phyloP scores from a whole-genome alignment of 2,329 filamentous ascomycete species.

The Chaetomium strumarium region DNA sequence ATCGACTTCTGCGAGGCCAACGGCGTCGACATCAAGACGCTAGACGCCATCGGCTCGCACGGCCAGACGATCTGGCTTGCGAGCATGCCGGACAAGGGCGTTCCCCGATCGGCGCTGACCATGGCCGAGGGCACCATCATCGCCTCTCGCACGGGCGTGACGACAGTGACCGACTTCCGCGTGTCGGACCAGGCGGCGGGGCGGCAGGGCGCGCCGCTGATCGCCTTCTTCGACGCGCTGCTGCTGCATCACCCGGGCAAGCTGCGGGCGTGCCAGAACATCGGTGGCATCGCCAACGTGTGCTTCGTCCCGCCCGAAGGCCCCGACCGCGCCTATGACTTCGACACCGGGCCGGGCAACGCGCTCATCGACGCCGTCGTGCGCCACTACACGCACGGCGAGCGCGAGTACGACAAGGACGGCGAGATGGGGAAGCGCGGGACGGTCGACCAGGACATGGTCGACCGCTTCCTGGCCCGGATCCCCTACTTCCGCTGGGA shows the following conservation, averaged over 20 bases:
- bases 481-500: constrained; percentile 45
- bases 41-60: constrained; percentile 52
- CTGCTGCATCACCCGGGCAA: constrained; percentile 51
- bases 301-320: constrained; percentile 51
- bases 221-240: constrained; percentile 52
- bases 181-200: constrained; percentile 51
- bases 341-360: constrained; percentile 53
- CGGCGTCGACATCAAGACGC: constrained; percentile 36
- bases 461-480: constrained; percentile 43
- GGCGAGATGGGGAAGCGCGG: constrained; percentile 46
- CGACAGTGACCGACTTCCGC: constrained; percentile 53
- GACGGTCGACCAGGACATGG: constrained; percentile 44
- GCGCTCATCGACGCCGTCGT: constrained; percentile 52
- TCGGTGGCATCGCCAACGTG: constrained; percentile 55
- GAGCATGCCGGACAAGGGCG: constrained; percentile 44
- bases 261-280: constrained; percentile 54
- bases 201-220: constrained; percentile 49
- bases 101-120: constrained; percentile 43
- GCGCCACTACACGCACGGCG: constrained; percentile 46
- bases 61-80: constrained; percentile 54
- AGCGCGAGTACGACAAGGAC: constrained; percentile 45
- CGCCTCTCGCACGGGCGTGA: constrained; percentile 50
- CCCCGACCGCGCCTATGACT: constrained; percentile 39
- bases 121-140: constrained; percentile 54
- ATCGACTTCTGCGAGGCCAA: constrained; percentile 43